Conservation (phyloP, 176 grass and related monocot species). For the Elymus sibiricus region DNA sequence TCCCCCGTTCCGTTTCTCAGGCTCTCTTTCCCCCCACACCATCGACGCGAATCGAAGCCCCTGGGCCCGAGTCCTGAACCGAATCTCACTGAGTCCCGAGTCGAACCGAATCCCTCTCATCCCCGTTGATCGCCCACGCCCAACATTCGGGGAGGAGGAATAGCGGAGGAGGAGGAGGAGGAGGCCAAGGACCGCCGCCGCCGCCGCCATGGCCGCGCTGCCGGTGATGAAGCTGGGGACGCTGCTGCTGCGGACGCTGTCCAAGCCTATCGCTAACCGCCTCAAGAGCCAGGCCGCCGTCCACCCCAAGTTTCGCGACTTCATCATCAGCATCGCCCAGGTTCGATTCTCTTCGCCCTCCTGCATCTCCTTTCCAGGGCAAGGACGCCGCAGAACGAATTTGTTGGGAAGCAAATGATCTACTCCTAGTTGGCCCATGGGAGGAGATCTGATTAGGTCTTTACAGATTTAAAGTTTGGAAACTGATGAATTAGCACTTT, state of each 20-base stretch:
- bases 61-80: too few species aligned
- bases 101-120: not conserved
- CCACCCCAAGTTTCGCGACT: conserved; percentile 83
- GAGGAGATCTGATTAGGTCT: not conserved
- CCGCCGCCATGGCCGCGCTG: conserved; percentile 54
- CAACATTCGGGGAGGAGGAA: not conserved
- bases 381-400: not conserved
- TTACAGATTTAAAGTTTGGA: not conserved
- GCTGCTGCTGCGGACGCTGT: conserved; percentile 68
- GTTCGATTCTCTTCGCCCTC: conserved; percentile 2
- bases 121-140: not conserved
- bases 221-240: conserved; percentile 90
- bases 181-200: not conserved
- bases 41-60: not conserved
- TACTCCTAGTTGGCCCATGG: not conserved
- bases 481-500: not conserved
- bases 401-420: not conserved
- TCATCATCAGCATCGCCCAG: conserved; percentile 88
- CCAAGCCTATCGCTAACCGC: conserved; percentile 86
- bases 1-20: conserved; percentile 1
- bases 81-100: not conserved
- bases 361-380: not conserved
- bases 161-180: not conserved
- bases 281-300: conserved; percentile 91
- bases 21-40: not conserved